Conservation (phyloP, 257 asterid genomes). For the Penstemon barbatus region DNA sequence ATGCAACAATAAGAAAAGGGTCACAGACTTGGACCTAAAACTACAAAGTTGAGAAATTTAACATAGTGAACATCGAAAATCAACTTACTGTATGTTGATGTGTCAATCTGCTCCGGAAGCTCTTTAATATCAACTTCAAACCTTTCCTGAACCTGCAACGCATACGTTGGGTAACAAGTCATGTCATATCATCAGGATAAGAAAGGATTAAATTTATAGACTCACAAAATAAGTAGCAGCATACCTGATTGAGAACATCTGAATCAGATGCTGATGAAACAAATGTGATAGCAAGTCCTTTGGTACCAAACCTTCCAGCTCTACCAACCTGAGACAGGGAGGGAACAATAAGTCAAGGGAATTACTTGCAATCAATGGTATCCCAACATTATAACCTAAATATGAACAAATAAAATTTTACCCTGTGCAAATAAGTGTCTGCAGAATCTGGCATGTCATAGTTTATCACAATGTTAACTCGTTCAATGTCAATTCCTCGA, state of each 20-base stretch:
- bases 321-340: conserved; percentile 65
- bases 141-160: conserved; percentile 84
- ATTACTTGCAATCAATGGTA: background rate
- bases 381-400: background rate
- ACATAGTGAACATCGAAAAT: background rate
- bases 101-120: conserved; percentile 95
- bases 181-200: too few species aligned
- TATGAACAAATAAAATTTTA: conserved; percentile 22
- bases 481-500: conserved; percentile 87
- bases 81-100: conserved; percentile 83
- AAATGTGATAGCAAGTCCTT: conserved; percentile 93
- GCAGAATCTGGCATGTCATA: conserved; percentile 98
- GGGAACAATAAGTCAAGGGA: background rate
- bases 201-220: background rate
- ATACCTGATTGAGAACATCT: conserved; percentile 85
- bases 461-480: conserved; percentile 89
- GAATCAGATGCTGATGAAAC: conserved; percentile 93
- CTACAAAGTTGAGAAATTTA: too few species aligned
- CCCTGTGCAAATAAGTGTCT: conserved; percentile 91
- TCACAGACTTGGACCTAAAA: background rate
- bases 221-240: background rate
- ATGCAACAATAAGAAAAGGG: background rate
- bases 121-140: conserved; percentile 92
- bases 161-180: background rate
- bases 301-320: conserved; percentile 95